Percentiles rank a stretch among this genome's conserved stretches.
Evolutionary conservation across 2,329 filamentous ascomycete species (phyloP).

Genomic region (Sarocladium strictum): DNA sequence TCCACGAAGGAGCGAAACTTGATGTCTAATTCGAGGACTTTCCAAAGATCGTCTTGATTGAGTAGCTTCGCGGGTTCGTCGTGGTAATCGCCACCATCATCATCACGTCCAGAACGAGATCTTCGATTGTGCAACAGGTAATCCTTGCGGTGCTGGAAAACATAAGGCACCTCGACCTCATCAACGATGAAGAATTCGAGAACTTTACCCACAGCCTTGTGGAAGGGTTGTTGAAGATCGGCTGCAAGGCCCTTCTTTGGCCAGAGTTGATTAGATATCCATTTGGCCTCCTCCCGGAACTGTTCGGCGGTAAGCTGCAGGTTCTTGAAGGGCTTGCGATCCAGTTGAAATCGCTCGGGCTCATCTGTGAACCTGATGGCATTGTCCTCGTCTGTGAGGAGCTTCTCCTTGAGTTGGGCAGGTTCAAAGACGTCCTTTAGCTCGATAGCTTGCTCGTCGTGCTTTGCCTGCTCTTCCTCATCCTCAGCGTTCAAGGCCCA

Average conservation of each 20-base stretch:
- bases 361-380: constrained; percentile 82
- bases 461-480: constrained; percentile 71
- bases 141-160: constrained; percentile 97
- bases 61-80: constrained; percentile 81
- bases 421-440: constrained; percentile 98
- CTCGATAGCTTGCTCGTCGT: constrained; percentile 78
- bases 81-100: constrained; percentile 66
- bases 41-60: constrained; percentile 90
- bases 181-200: constrained; percentile 93
- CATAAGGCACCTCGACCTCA: constrained; percentile 92
- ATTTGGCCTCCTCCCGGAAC: constrained; percentile 81
- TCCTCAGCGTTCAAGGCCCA: constrained; percentile 91
- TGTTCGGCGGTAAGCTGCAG: constrained; percentile 76
- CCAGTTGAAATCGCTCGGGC: constrained; percentile 89
- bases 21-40: constrained; percentile 88
- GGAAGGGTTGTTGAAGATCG: constrained; percentile 76
- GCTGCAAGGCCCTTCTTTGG: constrained; percentile 72
- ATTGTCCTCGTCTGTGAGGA: constrained; percentile 94
- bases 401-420: constrained; percentile 86
- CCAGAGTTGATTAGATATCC: constrained; percentile 88
- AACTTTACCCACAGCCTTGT: constrained; percentile 83
- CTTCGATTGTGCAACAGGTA: constrained; percentile 89
- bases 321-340: constrained; percentile 81
- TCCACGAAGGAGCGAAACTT: constrained; percentile 92
- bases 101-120: constrained; percentile 52